These are phyloP conservation scores for Besnoitia besnoiti DNA, from an alignment of 169 alveolate genomes.

Conservation along the genomic window DNA sequence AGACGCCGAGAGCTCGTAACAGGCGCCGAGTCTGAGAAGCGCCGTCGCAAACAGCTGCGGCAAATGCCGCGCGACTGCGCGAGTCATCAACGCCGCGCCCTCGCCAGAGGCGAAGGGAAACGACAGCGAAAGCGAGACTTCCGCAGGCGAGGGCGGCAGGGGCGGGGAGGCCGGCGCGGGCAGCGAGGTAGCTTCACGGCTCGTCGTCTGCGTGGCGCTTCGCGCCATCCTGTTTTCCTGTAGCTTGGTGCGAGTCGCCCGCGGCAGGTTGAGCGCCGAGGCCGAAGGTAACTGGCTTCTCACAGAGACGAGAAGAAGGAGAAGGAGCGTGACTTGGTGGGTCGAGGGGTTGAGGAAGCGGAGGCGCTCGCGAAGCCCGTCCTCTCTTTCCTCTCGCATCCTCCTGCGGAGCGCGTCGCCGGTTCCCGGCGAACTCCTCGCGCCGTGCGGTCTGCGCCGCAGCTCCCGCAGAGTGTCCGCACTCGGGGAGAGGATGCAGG, in stretches of 20 bases:
- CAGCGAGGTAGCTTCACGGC: background rate
- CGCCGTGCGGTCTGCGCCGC: background rate
- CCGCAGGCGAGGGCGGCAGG: no score
- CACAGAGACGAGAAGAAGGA: background rate
- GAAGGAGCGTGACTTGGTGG: constrained; percentile 22
- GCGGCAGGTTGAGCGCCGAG: background rate
- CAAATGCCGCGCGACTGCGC: background rate
- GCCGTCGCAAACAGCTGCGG: constrained; percentile 2
- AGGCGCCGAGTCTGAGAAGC: background rate
- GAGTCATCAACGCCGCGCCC: background rate
- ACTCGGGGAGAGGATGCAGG: background rate
- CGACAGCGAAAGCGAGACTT: background rate
- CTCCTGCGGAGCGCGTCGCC: background rate
- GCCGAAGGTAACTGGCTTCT: no score
- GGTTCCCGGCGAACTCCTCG: background rate
- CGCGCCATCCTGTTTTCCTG: background rate
- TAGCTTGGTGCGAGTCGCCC: background rate
- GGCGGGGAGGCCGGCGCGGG: background rate
- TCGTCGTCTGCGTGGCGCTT: background rate
- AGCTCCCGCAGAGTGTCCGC: background rate
- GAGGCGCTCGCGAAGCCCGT: background rate
- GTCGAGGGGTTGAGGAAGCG: background rate
- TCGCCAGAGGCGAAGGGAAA: background rate
- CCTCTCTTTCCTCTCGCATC: background rate
- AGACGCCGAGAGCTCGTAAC: background rate